These are phyloP conservation scores for Endoconidiophora laricicola DNA, from an alignment of 2,329 filamentous ascomycete genomes.

Conservation along the genomic window DNA sequence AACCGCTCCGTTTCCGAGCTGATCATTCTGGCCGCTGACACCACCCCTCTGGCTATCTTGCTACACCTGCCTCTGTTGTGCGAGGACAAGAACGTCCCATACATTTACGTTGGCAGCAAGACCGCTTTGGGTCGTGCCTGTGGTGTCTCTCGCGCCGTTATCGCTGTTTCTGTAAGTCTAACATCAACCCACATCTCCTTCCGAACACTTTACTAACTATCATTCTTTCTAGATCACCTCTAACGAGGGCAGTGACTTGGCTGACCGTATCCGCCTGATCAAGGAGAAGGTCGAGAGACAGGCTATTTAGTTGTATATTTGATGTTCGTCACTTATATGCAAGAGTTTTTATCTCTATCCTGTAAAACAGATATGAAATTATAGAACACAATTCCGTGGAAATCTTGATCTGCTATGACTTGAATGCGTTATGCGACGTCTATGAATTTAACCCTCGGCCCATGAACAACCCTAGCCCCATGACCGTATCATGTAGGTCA, in stretches of 20 bases:
- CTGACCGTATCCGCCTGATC: conserved; percentile 69
- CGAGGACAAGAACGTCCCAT: conserved; percentile 55
- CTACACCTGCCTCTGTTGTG: conserved; percentile 77
- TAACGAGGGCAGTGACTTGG: conserved; percentile 79
- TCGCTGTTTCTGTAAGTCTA: conserved; percentile 42
- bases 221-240: conserved; percentile 47
- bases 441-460: background rate
- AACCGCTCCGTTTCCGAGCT: conserved; percentile 85
- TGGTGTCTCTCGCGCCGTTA: conserved; percentile 77
- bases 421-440: background rate
- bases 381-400: conserved; percentile 7
- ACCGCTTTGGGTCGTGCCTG: conserved; percentile 76
- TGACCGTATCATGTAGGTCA: background rate
- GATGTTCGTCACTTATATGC: background rate
- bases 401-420: background rate
- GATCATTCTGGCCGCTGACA: conserved; percentile 79
- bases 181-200: background rate
- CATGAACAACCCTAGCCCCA: background rate
- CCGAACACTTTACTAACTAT: background rate
- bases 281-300: conserved; percentile 94
- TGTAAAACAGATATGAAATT: conserved; percentile 3
- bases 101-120: conserved; percentile 62
- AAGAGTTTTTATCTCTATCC: no score
- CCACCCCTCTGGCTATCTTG: conserved; percentile 70
- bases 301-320: conserved; percentile 51